Percentiles rank a stretch among this genome's conserved stretches.
Evolutionary conservation across 2,329 filamentous ascomycete species (phyloP).

Genomic region (Cladosporium oxysporum): DNA sequence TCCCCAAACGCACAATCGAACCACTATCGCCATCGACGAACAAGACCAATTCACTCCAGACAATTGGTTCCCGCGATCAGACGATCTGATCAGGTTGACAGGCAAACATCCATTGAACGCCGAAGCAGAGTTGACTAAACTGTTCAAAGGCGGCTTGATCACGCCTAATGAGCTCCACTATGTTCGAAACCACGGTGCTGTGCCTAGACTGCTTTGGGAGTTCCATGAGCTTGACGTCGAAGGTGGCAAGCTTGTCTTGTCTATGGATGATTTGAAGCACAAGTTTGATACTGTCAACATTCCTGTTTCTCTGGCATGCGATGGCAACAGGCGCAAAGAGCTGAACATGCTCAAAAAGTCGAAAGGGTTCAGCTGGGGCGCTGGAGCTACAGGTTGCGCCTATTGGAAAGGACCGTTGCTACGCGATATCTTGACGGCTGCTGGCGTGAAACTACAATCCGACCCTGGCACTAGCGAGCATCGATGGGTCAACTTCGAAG

Average conservation of each 20-base stretch:
- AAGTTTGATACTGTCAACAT: conserved; percentile 52
- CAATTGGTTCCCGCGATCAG: conserved; percentile 55
- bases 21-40: conserved; percentile 47
- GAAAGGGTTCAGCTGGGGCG: conserved; percentile 53
- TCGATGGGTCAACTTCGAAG: conserved; percentile 53
- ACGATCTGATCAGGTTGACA: conserved; percentile 52
- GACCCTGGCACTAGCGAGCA: conserved; percentile 29
- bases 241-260: conserved; percentile 41
- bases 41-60: conserved; percentile 55
- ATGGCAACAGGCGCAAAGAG: conserved; percentile 55
- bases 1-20: conserved; percentile 38
- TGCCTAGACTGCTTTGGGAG: conserved; percentile 54
- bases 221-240: conserved; percentile 52
- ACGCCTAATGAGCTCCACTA: conserved; percentile 56
- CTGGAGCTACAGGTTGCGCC: conserved; percentile 50
- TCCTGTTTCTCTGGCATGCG: conserved; percentile 51
- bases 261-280: conserved; percentile 48
- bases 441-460: conserved; percentile 38
- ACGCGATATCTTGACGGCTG: conserved; percentile 47
- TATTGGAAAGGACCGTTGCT: conserved; percentile 54
- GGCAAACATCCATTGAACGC: conserved; percentile 57
- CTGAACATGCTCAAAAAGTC: conserved; percentile 53
- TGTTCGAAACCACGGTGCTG: conserved; percentile 56
- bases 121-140: conserved; percentile 45
- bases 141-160: conserved; percentile 52